phyloP scores from a whole-genome alignment of 805 yeast species.

The Saccharomycopsis fodiens region DNA sequence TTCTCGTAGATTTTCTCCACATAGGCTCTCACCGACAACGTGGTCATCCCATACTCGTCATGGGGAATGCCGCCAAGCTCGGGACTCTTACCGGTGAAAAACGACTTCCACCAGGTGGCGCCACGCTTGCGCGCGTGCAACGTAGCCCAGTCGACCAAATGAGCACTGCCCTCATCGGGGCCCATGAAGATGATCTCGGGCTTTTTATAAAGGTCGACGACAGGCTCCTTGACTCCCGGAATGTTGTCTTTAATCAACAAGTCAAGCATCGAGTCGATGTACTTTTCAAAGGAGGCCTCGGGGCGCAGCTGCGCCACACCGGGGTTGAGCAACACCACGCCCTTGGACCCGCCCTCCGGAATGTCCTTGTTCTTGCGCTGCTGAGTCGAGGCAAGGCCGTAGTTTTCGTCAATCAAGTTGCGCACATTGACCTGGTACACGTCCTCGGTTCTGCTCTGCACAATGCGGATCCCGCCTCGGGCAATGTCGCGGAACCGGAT shows the following conservation, averaged over 20 bases:
- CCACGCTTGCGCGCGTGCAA: slow-evolving; percentile 85
- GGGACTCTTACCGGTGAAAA: slow-evolving; percentile 93
- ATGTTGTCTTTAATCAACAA: slow-evolving; percentile 61
- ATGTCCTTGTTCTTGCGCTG: slow-evolving; percentile 96
- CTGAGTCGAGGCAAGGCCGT: slow-evolving; percentile 91
- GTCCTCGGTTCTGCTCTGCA: slow-evolving; percentile 76
- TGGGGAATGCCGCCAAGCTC: slow-evolving; percentile 95
- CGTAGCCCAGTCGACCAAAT: slow-evolving; percentile 95
- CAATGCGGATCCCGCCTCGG: slow-evolving; percentile 96
- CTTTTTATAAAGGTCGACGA: slow-evolving; percentile 75
- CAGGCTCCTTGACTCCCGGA: slow-evolving; percentile 73
- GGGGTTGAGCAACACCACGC: slow-evolving; percentile 83
- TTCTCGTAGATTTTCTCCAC: slow-evolving; percentile 84
- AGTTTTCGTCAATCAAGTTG: slow-evolving; percentile 91
- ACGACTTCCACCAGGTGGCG: slow-evolving; percentile 98
- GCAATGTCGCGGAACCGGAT: slow-evolving; percentile 95
- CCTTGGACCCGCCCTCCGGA: slow-evolving; percentile 98
- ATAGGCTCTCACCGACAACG: slow-evolving; percentile 86
- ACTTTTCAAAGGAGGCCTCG: slow-evolving; percentile 81
- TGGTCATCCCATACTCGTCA: slow-evolving; percentile 97
- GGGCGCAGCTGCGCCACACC: slow-evolving; percentile 73
- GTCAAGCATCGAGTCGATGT: slow-evolving; percentile 86
- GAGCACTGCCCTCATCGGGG: slow-evolving; percentile 99
- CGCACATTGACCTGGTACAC: slow-evolving; percentile 80
- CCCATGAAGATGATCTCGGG: slow-evolving; percentile 94